phyloP scores from a whole-genome alignment of 2,329 filamentous ascomycete genomes.

The Conoideocrella luteorostrata region DNA sequence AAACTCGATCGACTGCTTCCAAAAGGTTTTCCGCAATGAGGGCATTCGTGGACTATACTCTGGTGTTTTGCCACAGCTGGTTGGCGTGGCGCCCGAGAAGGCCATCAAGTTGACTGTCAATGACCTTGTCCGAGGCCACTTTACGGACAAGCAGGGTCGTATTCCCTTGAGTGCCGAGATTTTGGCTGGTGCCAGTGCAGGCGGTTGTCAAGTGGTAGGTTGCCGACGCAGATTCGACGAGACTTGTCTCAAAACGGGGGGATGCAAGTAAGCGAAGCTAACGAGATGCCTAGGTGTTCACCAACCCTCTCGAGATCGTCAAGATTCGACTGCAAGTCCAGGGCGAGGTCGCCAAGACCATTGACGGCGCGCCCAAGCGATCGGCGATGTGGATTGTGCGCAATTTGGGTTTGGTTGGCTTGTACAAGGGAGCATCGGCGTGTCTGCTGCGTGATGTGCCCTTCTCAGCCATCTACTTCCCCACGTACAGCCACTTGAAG shows the following conservation, averaged over 20 bases:
- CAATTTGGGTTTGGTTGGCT: conserved; percentile 85
- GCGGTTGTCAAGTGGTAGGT: conserved; percentile 92
- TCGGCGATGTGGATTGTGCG: conserved; percentile 97
- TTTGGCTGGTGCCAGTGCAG: conserved; percentile 80
- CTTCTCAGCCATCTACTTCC: conserved; percentile 99
- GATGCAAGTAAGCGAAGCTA: too few species aligned
- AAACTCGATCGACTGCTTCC: conserved; percentile 92
- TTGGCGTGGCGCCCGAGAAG: conserved; percentile 98
- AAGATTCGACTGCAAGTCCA: conserved; percentile 98
- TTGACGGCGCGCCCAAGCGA: conserved; percentile 74
- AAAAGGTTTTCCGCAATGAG: conserved; percentile 89
- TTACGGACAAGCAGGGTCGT: conserved; percentile 68
- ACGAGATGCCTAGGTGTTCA: conserved; percentile 65
- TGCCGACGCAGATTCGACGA: too few species aligned
- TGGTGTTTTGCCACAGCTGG: conserved; percentile 87
- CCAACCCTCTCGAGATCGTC: conserved; percentile 96
- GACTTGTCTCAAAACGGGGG: too few species aligned
- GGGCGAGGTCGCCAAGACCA: conserved; percentile 85
- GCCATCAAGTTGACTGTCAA: conserved; percentile 99
- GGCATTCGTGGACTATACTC: conserved; percentile 87
- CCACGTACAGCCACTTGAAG: conserved; percentile 91
- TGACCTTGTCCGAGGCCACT: conserved; percentile 74
- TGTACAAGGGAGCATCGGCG: conserved; percentile 95
- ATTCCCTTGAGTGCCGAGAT: conserved; percentile 71
- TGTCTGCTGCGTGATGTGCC: conserved; percentile 94